Conservation (phyloP, 371 early-diverging fungal species). For the Mortierella sp. region DNA sequence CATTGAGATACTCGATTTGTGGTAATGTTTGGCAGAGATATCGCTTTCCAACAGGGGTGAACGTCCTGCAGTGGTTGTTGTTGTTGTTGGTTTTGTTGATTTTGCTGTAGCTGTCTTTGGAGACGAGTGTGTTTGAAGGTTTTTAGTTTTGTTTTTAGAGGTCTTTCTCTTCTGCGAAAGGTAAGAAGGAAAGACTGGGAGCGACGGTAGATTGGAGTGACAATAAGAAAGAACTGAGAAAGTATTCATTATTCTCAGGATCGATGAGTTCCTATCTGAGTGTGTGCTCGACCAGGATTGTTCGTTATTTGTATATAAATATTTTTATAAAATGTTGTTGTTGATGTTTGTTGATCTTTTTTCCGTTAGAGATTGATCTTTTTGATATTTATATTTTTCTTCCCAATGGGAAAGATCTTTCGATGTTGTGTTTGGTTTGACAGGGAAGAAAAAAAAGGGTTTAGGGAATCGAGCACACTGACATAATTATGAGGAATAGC, state of each 20-base stretch:
- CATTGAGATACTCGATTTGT: background rate
- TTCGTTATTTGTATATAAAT: background rate
- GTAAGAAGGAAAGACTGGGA: constrained; percentile 6
- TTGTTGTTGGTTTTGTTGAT: too few species aligned
- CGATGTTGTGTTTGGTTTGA: constrained; percentile 1
- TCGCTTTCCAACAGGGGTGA: background rate
- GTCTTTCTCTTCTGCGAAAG: constrained; percentile 3
- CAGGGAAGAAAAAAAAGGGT: background rate
- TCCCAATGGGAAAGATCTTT: constrained; percentile 1
- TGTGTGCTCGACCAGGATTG: constrained; percentile 2
- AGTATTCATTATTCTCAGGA: constrained; percentile 32
- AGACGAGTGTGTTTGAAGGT: background rate
- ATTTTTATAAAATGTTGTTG: background rate
- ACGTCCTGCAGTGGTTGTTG: background rate
- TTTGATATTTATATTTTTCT: background rate
- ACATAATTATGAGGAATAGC: background rate
- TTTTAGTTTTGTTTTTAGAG: constrained; percentile 4
- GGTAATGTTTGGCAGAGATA: background rate
- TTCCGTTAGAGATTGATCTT: background rate
- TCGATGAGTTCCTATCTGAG: background rate
- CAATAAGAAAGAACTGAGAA: constrained; percentile 25
- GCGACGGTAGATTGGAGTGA: constrained; percentile 15
- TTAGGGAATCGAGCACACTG: constrained; percentile 9
- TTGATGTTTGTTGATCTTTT: background rate
- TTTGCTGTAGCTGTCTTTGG: background rate